Evolutionary conservation across 148 eudicot genomes (phyloP).

Genomic region (Cornus kousa): DNA sequence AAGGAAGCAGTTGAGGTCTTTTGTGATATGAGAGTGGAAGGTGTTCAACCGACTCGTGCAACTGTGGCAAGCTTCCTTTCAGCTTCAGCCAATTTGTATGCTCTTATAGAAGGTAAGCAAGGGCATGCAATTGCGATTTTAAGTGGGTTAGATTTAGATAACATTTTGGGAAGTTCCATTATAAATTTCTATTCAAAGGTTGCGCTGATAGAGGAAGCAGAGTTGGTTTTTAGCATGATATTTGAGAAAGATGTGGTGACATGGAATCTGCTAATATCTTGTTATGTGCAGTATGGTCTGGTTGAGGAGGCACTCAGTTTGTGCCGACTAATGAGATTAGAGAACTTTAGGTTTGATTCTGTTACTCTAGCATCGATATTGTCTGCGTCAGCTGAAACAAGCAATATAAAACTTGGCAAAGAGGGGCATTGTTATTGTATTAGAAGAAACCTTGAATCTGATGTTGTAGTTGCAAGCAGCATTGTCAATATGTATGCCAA

Average conservation of each 20-base stretch:
- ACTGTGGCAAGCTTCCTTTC: slow-evolving; percentile 51
- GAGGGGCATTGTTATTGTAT: slow-evolving; percentile 46
- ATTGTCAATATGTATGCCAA: slow-evolving; percentile 53
- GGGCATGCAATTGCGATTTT: slow-evolving; percentile 49
- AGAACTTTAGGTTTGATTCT: slow-evolving; percentile 44
- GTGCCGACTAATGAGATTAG: slow-evolving; percentile 43
- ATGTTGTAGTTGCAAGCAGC: slow-evolving; percentile 41
- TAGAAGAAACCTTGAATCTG: slow-evolving; percentile 35
- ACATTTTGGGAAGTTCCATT: slow-evolving; percentile 56
- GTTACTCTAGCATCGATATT: slow-evolving; percentile 47
- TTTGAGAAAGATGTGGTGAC: slow-evolving; percentile 56
- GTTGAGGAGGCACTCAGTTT: slow-evolving; percentile 27
- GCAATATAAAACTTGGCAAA: slow-evolving; percentile 40
- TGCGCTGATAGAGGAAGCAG: slow-evolving; percentile 46
- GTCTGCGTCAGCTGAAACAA: slow-evolving; percentile 34
- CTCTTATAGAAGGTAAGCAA: slow-evolving; percentile 50
- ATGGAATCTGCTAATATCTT: slow-evolving; percentile 59
- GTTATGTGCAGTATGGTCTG: slow-evolving; percentile 43
- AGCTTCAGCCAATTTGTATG: slow-evolving; percentile 48
- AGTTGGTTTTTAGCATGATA: slow-evolving; percentile 44
- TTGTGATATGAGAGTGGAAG: slow-evolving; percentile 48
- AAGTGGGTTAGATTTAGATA: slow-evolving; percentile 40
- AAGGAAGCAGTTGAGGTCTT: slow-evolving; percentile 49
- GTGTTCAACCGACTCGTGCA: slow-evolving; percentile 47
- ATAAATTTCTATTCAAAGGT: slow-evolving; percentile 52